Base-by-base conservation (phyloP, 441 rosid species). In the Mallotus repandus region DNA sequence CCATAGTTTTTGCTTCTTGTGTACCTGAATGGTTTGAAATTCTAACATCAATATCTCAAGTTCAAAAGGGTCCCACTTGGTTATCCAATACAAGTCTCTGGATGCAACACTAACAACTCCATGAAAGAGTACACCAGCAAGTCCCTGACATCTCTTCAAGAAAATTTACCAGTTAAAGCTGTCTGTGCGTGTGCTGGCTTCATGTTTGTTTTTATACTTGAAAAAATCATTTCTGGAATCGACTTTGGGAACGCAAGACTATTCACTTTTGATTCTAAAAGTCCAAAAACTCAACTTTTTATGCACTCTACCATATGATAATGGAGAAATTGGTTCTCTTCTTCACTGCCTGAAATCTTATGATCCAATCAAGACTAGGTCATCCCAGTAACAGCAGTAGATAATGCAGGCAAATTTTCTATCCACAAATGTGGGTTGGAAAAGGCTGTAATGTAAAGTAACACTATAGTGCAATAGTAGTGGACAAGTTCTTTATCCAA, bases 1-100 rank as follows among this genome's bases (percentile, higher is more conserved):
- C 71, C 35, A 41, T 54, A 68, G 55, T 35, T 58, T 58, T 48
- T 70, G 56, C 66, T 59, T 50, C n/a, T 58, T 58, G n/a, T 25
- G 49, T 38, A 35, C 16, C 18, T 43, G 49, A 18, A 38, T 35
- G 61, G 21, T 60, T 19, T 57, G 55, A 11, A 22, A 41, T 43
- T 57, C 70, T 32, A 32, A 32, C 48, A 32, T 67, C 25, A 67
- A 1, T 13, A 35, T 32, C 41, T 56, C 22, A 19, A 48, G 12
- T 46, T 49, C 57, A 43, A 29, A 58, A n/a, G 10, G 46, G 56
- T 63, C n/a, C n/a, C 19, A 7, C 45, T 43, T 18, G 52, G 9
- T n/a, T 61, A n/a, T n/a, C 11, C 3, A 35, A 8, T 32, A 63
- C 22, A 46, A 46, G 41, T 35, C 14, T 59, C 64, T 56, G n/a